Evolutionary conservation across 805 yeast species (phyloP).

Genomic region (Ogataea haglerorum): DNA sequence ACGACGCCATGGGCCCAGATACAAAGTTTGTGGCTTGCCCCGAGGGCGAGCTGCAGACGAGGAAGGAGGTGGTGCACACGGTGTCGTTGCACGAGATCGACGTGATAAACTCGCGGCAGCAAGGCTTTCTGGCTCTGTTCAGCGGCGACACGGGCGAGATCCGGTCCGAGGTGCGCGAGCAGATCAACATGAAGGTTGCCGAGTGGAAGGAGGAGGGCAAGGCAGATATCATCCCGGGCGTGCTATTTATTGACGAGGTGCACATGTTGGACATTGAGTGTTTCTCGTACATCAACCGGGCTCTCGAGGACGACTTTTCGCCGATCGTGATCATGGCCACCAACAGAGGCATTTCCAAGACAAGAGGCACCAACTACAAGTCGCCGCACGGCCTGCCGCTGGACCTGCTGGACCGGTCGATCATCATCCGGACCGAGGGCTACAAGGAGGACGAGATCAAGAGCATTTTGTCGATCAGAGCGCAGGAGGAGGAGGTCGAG

Average conservation of each 20-base stretch:
- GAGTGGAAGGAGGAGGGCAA: conserved; percentile 97
- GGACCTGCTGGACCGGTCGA: conserved; percentile 85
- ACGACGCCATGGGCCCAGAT: conserved; percentile 97
- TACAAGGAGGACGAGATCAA: conserved; percentile 79
- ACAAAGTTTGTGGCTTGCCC: conserved; percentile 86
- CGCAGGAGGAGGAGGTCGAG: conserved; percentile 70
- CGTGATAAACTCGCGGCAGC: conserved; percentile 93
- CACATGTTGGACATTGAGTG: conserved; percentile 98
- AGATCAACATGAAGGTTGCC: conserved; percentile 63
- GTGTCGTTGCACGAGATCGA: conserved; percentile 96
- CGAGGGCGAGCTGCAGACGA: conserved; percentile 97
- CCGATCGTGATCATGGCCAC: conserved; percentile 96
- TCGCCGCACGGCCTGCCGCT: conserved; percentile 98
- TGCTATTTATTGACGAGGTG: conserved; percentile 94
- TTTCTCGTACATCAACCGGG: conserved; percentile 90
- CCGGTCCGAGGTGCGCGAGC: conserved; percentile 79
- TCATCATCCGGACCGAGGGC: conserved; percentile 90
- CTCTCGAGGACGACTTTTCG: conserved; percentile 86
- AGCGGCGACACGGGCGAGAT: conserved; percentile 94
- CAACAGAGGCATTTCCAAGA: conserved; percentile 87
- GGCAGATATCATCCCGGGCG: conserved; percentile 98
- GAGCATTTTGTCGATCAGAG: conserved; percentile 77
- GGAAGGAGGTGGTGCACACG: conserved; percentile 96
- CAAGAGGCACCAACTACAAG: conserved; percentile 84
- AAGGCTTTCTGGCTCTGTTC: conserved; percentile 49